Evolutionary conservation across 2,329 filamentous ascomycete genomes (phyloP).

Genomic region (Fusarium chuoi): DNA sequence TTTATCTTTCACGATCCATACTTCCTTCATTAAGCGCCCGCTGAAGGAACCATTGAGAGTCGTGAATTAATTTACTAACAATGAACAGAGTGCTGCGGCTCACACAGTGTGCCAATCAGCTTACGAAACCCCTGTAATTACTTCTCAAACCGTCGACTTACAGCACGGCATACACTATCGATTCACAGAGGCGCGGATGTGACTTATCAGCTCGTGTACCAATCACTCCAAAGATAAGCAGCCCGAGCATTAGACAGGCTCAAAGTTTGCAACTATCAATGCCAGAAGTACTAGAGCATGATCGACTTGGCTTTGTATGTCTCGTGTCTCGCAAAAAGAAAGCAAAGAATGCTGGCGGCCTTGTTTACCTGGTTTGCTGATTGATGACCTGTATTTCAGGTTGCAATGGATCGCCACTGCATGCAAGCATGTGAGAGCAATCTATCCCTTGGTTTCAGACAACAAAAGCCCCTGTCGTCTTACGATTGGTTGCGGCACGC

Average conservation of each 20-base stretch:
- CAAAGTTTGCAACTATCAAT: not conserved
- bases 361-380: not conserved
- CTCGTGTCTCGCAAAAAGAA: constrained; percentile 3
- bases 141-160: constrained; percentile 33
- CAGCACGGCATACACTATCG: constrained; percentile 12
- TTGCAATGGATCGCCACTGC: constrained; percentile 24
- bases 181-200: constrained; percentile 9
- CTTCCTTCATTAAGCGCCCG: not conserved
- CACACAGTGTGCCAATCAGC: constrained; percentile 9
- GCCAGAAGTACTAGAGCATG: not conserved
- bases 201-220: not conserved
- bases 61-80: not conserved
- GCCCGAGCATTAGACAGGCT: not conserved
- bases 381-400: not conserved
- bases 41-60: not conserved
- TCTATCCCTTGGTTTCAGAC: constrained; percentile 25
- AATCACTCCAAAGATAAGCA: not conserved
- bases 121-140: constrained; percentile 24
- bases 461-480: not conserved
- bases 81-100: not conserved
- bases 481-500: constrained; percentile 23
- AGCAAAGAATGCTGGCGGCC: constrained; percentile 9
- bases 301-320: not conserved
- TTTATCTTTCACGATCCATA: not conserved
- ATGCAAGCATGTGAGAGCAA: constrained; percentile 25